phyloP scores from a whole-genome alignment of 164 flowering plant genomes.

The Stephania japonica region DNA sequence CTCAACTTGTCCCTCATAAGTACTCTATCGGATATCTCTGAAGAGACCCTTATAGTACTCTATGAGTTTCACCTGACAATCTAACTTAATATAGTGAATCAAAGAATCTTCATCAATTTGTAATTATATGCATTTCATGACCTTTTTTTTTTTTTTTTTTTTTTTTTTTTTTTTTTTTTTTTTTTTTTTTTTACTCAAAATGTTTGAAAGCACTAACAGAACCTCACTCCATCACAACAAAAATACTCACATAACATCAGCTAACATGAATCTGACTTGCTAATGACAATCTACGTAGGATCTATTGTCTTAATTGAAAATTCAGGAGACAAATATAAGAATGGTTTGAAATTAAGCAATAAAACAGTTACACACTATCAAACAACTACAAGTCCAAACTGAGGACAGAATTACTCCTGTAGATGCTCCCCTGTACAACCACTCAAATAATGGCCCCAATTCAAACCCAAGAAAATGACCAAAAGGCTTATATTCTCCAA shows the following conservation, averaged over 20 bases:
- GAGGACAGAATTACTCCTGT: background rate
- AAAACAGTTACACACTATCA: background rate
- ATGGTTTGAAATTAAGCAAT: background rate
- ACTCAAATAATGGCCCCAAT: background rate
- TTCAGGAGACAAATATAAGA: background rate
- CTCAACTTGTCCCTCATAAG: background rate
- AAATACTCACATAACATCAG: background rate
- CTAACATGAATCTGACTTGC: background rate
- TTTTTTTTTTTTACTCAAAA: background rate
- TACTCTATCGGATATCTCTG: too few relatives aligned
- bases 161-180: too few relatives aligned
- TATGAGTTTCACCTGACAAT: background rate
- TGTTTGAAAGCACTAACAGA: background rate
- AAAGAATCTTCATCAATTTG: background rate
- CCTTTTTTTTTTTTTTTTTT: too few relatives aligned
- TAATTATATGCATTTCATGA: too few relatives aligned
- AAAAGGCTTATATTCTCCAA: too few relatives aligned
- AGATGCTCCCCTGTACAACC: background rate
- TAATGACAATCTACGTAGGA: background rate
- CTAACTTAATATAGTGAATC: background rate
- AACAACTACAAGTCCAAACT: background rate
- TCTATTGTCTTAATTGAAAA: too few relatives aligned
- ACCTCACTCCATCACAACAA: background rate
- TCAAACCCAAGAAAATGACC: too few relatives aligned
- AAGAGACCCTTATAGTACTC: too few relatives aligned